Percentiles rank a stretch among this genome's conserved stretches.
Evolutionary conservation across 768 basidiomycete genomes (phyloP).

Genomic region (Calvatia gigantea): DNA sequence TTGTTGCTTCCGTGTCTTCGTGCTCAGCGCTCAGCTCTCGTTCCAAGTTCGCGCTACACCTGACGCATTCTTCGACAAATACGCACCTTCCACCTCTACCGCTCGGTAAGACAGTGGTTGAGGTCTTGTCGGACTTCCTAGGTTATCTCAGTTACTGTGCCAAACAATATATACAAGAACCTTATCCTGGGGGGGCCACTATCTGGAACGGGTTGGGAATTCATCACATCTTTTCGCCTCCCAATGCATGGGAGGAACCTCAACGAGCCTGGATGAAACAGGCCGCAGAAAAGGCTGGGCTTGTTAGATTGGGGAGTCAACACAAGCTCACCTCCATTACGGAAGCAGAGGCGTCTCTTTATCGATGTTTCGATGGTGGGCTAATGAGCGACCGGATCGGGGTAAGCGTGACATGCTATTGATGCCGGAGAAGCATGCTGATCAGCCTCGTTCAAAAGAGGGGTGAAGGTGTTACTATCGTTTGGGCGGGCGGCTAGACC

Average conservation of each 20-base stretch:
- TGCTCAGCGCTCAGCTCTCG: neutral
- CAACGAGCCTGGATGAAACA: slow-evolving; percentile 51
- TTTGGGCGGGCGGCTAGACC: slow-evolving; percentile 62
- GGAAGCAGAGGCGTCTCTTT: slow-evolving; percentile 57
- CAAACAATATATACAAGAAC: slow-evolving; percentile 41
- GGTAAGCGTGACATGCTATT: slow-evolving; percentile 13
- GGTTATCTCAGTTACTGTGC: slow-evolving; percentile 42
- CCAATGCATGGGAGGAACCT: slow-evolving; percentile 58
- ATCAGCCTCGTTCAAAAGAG: slow-evolving; percentile 16
- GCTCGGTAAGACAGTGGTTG: slow-evolving; percentile 30
- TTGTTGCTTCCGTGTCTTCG: neutral
- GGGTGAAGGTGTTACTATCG: slow-evolving; percentile 44
- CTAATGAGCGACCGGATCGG: slow-evolving; percentile 31
- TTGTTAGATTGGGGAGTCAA: slow-evolving; percentile 38
- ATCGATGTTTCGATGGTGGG: slow-evolving; percentile 46
- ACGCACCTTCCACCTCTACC: slow-evolving; percentile 35
- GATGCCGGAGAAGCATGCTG: neutral
- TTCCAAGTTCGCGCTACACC: slow-evolving; percentile 12
- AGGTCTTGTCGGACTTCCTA: slow-evolving; percentile 48
- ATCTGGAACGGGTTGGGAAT: slow-evolving; percentile 45
- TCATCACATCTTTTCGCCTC: slow-evolving; percentile 52
- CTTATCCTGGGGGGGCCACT: slow-evolving; percentile 34
- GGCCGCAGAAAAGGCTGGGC: slow-evolving; percentile 47
- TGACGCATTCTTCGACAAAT: neutral
- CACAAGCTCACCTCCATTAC: slow-evolving; percentile 49